phyloP scores from a whole-genome alignment of 371 early-diverging fungal species.

The Vairimorpha necatrix region DNA sequence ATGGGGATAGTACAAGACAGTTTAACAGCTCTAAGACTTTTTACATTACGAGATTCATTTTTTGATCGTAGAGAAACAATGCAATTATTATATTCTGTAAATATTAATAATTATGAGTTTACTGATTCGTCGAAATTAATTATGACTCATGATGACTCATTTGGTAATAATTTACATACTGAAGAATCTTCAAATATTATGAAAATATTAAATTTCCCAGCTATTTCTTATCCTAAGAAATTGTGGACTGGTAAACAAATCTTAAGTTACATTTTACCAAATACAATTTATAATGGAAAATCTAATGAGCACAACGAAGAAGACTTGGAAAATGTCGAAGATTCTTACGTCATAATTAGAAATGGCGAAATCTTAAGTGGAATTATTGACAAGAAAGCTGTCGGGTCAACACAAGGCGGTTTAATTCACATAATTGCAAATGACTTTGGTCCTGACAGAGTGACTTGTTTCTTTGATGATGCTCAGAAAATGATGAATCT shows the following conservation, averaged over 20 bases:
- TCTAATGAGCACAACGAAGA: conserved; percentile 73
- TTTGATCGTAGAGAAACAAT: conserved; percentile 79
- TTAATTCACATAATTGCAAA: conserved; percentile 88
- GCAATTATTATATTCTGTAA: conserved; percentile 67
- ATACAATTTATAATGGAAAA: conserved; percentile 67
- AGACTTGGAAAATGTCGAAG: conserved; percentile 55
- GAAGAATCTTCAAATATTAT: conserved; percentile 14
- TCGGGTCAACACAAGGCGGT: conserved; percentile 83
- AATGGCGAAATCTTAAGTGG: conserved; percentile 86
- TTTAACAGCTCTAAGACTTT: conserved; percentile 85
- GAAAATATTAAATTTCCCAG: conserved; percentile 67
- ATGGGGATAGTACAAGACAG: conserved; percentile 99
- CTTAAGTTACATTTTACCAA: conserved; percentile 80
- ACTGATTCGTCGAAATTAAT: too few relatives aligned
- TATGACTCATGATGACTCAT: neutral
- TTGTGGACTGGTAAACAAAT: conserved; percentile 98
- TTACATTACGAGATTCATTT: conserved; percentile 88
- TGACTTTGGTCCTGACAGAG: conserved; percentile 82
- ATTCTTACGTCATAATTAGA: conserved; percentile 73
- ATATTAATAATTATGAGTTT: conserved; percentile 80
- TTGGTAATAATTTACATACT: neutral
- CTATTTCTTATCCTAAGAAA: conserved; percentile 84
- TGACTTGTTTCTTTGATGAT: conserved; percentile 83
- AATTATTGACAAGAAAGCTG: conserved; percentile 90
- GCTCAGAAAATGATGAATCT: conserved; percentile 87